Conservation (phyloP, 306 rosid species). For the Alnus glutinosa region DNA sequence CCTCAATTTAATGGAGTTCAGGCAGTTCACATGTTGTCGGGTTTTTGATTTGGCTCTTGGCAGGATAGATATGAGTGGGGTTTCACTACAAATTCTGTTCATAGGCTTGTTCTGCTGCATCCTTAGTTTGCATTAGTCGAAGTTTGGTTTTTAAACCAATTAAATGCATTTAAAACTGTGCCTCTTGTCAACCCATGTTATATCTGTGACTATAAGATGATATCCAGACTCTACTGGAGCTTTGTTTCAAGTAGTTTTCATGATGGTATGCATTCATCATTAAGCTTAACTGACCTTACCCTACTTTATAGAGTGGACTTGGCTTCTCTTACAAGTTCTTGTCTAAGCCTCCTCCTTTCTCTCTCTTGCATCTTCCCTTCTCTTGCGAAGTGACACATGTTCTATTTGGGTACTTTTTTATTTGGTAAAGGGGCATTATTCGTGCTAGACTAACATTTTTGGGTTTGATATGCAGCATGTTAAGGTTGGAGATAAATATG, state of each 20-base stretch:
- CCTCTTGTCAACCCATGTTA: not conserved
- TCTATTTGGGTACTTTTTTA: not conserved
- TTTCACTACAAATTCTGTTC: not conserved
- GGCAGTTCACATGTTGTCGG: not conserved
- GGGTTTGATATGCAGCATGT: conserved; percentile 53
- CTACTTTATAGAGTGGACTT: not conserved
- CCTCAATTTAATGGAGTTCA: not conserved
- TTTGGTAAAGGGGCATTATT: conserved; percentile 11
- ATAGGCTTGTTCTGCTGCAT: not conserved
- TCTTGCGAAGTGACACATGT: not conserved
- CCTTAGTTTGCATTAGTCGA: not conserved
- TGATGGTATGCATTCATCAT: not conserved
- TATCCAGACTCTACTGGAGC: not conserved
- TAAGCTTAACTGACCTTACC: not conserved
- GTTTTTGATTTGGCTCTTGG: not conserved
- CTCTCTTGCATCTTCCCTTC: not conserved
- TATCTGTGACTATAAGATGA: not conserved
- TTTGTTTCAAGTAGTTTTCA: not conserved
- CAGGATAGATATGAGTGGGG: not conserved
- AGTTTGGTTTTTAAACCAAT: not conserved
- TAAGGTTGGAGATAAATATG: conserved; percentile 81
- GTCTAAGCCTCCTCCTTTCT: not conserved
- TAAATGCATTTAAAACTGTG: not conserved
- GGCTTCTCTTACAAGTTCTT: not conserved
- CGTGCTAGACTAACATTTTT: conserved; percentile 26